Evolutionary conservation across 2,329 filamentous ascomycete species (phyloP).

Genomic region (Parastagonospora avenae): DNA sequence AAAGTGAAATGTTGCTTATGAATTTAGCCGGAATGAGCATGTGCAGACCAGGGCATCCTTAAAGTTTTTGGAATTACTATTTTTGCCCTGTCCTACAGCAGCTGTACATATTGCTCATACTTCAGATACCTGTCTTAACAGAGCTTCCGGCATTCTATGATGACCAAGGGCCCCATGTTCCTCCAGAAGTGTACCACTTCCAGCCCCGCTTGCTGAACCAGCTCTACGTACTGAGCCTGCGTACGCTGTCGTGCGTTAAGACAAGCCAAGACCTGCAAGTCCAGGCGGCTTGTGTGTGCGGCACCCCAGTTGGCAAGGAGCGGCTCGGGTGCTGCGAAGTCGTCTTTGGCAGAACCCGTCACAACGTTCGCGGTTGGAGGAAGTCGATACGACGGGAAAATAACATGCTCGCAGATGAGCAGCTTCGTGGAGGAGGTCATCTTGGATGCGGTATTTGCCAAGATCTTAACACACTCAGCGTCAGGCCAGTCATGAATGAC

Average conservation of each 20-base stretch:
- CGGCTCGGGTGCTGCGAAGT: background rate
- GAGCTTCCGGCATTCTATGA: slow-evolving; percentile 38
- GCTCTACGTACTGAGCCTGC: background rate
- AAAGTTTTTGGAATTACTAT: no score
- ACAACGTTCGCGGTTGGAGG: background rate
- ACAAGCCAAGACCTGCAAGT: slow-evolving; percentile 1
- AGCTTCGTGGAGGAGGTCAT: slow-evolving; percentile 1
- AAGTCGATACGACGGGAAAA: background rate
- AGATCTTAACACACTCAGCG: background rate
- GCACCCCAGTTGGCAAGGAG: slow-evolving; percentile 1
- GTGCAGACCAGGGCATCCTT: no score
- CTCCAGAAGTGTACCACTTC: background rate
- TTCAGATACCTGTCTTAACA: background rate
- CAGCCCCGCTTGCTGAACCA: background rate
- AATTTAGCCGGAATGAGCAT: no score
- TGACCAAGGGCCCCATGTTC: slow-evolving; percentile 2
- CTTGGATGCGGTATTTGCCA: background rate
- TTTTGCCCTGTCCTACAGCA: no score
- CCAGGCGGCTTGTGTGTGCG: slow-evolving; percentile 1
- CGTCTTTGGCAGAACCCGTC: background rate
- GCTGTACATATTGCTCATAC: no score
- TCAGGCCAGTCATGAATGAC: slow-evolving; percentile 3
- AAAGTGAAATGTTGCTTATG: no score
- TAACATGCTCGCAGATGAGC: slow-evolving; percentile 1
- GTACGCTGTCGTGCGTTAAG: slow-evolving; percentile 1